phyloP scores from a whole-genome alignment of 495 filamentous ascomycete species.

The Tuber brumale region DNA sequence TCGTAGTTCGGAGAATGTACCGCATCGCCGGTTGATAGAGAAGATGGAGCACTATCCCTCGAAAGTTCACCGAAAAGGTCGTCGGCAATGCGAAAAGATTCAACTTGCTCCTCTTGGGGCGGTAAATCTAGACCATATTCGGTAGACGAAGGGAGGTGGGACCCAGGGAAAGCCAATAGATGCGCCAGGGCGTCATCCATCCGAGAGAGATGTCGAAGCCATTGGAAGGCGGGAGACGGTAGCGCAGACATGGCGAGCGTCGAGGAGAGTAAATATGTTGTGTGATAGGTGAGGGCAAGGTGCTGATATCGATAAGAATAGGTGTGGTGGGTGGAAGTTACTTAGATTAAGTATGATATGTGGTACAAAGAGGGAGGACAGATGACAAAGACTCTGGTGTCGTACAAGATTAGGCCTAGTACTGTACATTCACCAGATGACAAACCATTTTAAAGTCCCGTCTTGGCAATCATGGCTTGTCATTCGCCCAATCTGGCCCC shows the following conservation, averaged over 20 bases:
- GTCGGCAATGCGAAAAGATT: conserved; percentile 20
- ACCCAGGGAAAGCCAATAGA: conserved; percentile 48
- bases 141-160: conserved; percentile 45
- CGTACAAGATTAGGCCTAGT: no score
- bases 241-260: not conserved
- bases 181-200: conserved; percentile 70
- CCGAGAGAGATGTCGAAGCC: conserved; percentile 61
- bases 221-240: conserved; percentile 39
- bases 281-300: not conserved
- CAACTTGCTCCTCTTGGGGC: conserved; percentile 31
- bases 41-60: conserved; percentile 13
- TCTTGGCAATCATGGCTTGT: no score
- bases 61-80: conserved; percentile 31
- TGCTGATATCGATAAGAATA: not conserved
- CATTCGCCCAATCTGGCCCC: no score
- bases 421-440: no score
- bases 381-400: no score
- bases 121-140: conserved; percentile 53
- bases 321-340: not conserved
- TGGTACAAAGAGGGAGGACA: no score
- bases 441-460: no score
- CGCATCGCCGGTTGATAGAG: conserved; percentile 52
- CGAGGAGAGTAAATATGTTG: not conserved
- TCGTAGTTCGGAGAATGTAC: conserved; percentile 55
- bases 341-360: no score